Conservation (phyloP, 2,329 filamentous ascomycete species). For the Diaporthe ampelina region DNA sequence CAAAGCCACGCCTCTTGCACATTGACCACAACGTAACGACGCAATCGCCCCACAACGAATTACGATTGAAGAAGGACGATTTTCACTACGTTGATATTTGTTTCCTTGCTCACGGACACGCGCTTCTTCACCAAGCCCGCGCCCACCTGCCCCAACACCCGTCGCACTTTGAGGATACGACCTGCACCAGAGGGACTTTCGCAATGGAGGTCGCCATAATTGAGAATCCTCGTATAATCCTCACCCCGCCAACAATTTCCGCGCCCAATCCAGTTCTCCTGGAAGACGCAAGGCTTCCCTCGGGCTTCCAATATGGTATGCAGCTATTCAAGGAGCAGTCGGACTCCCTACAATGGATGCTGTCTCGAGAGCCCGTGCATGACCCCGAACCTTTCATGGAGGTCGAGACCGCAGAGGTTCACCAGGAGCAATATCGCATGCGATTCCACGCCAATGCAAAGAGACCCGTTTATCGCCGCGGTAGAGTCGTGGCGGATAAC, state of each 20-base stretch:
- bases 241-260: background rate
- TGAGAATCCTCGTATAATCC: slow-evolving; percentile 31
- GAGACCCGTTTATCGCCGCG: slow-evolving; percentile 44
- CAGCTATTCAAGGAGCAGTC: slow-evolving; percentile 45
- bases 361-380: slow-evolving; percentile 43
- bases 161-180: background rate
- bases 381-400: slow-evolving; percentile 45
- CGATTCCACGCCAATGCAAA: slow-evolving; percentile 28
- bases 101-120: slow-evolving; percentile 32
- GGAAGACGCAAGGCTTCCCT: slow-evolving; percentile 8
- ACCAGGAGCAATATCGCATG: slow-evolving; percentile 8
- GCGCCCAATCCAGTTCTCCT: background rate
- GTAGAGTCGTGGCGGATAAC: slow-evolving; percentile 59
- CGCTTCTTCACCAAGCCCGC: slow-evolving; percentile 38
- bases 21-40: slow-evolving; percentile 35
- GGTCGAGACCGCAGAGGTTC: slow-evolving; percentile 55
- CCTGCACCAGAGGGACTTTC: slow-evolving; percentile 21
- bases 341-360: slow-evolving; percentile 47
- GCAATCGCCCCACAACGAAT: background rate
- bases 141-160: slow-evolving; percentile 35
- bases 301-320: slow-evolving; percentile 35
- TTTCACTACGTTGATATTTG: slow-evolving; percentile 36
- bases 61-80: background rate
- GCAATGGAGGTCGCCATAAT: slow-evolving; percentile 35
- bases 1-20: slow-evolving; percentile 24